Conservation (phyloP, 345 rosid species). For the Camelina hispida region DNA sequence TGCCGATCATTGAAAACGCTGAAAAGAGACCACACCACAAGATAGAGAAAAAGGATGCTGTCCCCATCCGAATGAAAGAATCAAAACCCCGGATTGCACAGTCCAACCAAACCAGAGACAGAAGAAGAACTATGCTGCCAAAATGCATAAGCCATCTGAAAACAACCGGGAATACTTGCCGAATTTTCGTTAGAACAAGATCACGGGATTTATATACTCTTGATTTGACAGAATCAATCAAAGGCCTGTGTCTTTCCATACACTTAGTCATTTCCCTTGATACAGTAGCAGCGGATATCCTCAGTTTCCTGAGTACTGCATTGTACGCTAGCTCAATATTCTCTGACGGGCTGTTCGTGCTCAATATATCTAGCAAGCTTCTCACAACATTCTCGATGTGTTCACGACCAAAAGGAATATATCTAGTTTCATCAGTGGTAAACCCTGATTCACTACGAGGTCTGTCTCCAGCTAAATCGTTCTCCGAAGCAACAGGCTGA, state of each 20-base stretch:
- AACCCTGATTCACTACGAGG: constrained; percentile 43
- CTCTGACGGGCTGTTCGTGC: constrained; percentile 53
- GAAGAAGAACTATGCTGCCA: constrained; percentile 72
- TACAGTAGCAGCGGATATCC: constrained; percentile 46
- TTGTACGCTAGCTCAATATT: constrained; percentile 55
- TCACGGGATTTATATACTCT: constrained; percentile 53
- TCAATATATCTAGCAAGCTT: constrained; percentile 51
- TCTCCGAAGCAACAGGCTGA: constrained; percentile 46
- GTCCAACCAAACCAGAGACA: constrained; percentile 86
- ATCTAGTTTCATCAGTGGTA: constrained; percentile 47
- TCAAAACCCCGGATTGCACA: constrained; percentile 83
- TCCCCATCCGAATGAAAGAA: constrained; percentile 89
- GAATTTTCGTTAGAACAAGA: constrained; percentile 55
- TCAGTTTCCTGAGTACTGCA: constrained; percentile 52
- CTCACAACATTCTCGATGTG: constrained; percentile 46
- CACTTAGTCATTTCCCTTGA: constrained; percentile 55
- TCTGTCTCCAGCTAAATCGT: constrained; percentile 45
- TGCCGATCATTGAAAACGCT: constrained; percentile 75
- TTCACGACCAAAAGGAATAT: constrained; percentile 45
- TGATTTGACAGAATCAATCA: constrained; percentile 46
- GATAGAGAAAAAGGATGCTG: constrained; percentile 77
- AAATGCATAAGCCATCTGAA: constrained; percentile 71
- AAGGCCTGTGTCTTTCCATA: constrained; percentile 71
- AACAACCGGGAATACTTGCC: constrained; percentile 60
- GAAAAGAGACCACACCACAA: constrained; percentile 94